Base-by-base conservation (phyloP, 2,329 filamentous ascomycete genomes). In the Pseudogymnoascus sp. region DNA sequence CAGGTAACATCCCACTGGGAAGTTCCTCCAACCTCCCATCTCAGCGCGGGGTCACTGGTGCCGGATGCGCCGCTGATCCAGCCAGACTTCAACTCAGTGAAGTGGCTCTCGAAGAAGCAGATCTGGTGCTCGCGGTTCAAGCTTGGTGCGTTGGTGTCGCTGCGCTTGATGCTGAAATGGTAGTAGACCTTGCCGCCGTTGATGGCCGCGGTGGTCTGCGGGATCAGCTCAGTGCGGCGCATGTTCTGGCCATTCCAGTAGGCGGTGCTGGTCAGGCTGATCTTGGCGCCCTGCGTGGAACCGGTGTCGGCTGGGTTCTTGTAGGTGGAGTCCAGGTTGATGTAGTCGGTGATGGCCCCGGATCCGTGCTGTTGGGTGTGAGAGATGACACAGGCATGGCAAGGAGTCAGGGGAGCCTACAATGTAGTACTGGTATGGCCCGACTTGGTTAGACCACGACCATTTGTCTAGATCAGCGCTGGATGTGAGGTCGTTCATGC, bases 381-480 rank as follows among this genome's bases (percentile, higher is more conserved):
- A 43, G 39, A n/a, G 12, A 14, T 25, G 39, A 8, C 3, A 20
- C 25, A 12, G 12, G 20, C 3, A 5, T 6, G 20, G n/a, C 58
- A 30, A 7, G 35, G 28, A 4, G 2, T 33, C 30, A 12, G 25
- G 36, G 62, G 18, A 36, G 62, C 67, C 59, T 58, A 68, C 68
- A 70, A 89, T 89, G 75, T 90, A 90, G 77, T 87, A 90, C 72
- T 90, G 87, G 74, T 88, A 90, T 0, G 84, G 80, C 1, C 84
- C 84, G 67, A 87, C 82, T 73, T 86, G 81, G 71, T 84, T 87
- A n/a, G 78, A 78, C 81, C 82, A 89, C 3, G 81, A 84, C 85
- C 85, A 87, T 39, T 79, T 78, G 67, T 78, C 75, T 30, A 87
- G 76, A 70, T 86, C 83, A 2, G 76, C 67, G 41, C 77, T 77